Conservation (phyloP, 192 early-diverging fungal species). For the Backusella sp. region DNA sequence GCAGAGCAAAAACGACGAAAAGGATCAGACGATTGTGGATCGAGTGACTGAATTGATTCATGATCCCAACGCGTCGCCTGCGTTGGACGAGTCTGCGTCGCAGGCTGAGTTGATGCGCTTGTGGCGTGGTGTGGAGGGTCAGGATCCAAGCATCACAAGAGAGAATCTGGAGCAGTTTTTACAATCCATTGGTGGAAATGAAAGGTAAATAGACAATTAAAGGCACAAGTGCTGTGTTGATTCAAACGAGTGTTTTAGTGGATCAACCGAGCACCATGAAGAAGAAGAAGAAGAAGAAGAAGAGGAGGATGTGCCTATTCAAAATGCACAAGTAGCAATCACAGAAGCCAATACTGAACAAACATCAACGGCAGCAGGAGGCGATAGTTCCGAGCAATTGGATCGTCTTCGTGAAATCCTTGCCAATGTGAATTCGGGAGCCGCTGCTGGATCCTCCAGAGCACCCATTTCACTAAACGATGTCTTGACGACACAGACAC, state of each 20-base stretch:
- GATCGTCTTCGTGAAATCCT: constrained; percentile 6
- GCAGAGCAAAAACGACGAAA: constrained; percentile 62
- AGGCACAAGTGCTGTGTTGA: background rate
- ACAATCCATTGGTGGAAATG: constrained; percentile 30
- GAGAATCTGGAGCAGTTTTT: constrained; percentile 40
- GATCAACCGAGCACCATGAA: background rate
- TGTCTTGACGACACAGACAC: constrained; percentile 6
- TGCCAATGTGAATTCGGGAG: background rate
- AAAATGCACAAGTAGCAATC: too few species aligned
- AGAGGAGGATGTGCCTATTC: background rate
- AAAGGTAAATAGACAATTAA: background rate
- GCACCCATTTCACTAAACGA: background rate
- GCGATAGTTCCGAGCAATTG: background rate
- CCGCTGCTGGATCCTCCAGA: background rate
- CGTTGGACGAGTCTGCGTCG: constrained; percentile 15
- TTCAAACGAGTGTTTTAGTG: background rate
- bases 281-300: background rate
- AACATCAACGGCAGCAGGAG: background rate
- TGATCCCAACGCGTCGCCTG: constrained; percentile 33
- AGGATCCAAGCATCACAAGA: constrained; percentile 15
- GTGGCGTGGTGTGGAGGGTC: background rate
- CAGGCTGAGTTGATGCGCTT: constrained; percentile 29
- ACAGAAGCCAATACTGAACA: background rate
- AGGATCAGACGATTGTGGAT: constrained; percentile 55
- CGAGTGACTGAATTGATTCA: constrained; percentile 62